Evolutionary conservation across 345 rosid species (phyloP), one percentile per base, ranked within the genome.

Genomic region (Ailanthus altissimus): DNA sequence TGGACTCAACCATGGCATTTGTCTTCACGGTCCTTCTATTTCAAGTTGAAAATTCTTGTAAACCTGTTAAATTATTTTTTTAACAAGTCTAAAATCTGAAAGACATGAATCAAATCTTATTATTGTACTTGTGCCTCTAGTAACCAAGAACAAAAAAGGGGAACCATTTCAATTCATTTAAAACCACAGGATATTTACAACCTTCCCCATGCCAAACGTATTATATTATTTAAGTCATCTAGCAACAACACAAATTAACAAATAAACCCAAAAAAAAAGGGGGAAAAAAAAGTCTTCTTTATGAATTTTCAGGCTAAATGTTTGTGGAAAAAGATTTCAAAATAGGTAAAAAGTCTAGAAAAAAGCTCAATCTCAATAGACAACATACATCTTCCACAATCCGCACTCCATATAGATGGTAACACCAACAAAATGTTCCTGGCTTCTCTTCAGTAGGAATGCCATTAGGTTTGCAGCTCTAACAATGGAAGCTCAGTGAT

Each of bases 351-450:
- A 46, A 28, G n/a, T 61, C 59, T 21, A 9, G 43, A 3, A 28
- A 25, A 40, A 42, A 67, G 28, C 6, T n/a, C 15, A 57, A 26
- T 59, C 59, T 73, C 60, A 50, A 45, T 40, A 10, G 23, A 38
- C 71, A 51, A 66, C 53, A 67, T 68, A 36, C 57, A 43, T 25
- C 56, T 26, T 64, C 36, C 2, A 66, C 20, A 51, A 9, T 69
- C 42, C 61, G 20, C 40, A 45, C 47, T 45, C 66, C 67, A 61
- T 14, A 42, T 20, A 65, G 70, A 63, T 15, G 46, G 59, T 26
- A 59, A 70, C 69, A 65, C 73, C 62, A 72, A 56, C 76, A 47
- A 76, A 80, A 76, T 49, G 68, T 71, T 4, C 21, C 56, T 45
- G 54, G 43, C 40, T 18, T 18, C 68, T 46, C 36, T 58, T 50